These are phyloP conservation scores for Colletotrichum magnum DNA, from an alignment of 2,329 filamentous ascomycete species.

Conservation along the genomic window DNA sequence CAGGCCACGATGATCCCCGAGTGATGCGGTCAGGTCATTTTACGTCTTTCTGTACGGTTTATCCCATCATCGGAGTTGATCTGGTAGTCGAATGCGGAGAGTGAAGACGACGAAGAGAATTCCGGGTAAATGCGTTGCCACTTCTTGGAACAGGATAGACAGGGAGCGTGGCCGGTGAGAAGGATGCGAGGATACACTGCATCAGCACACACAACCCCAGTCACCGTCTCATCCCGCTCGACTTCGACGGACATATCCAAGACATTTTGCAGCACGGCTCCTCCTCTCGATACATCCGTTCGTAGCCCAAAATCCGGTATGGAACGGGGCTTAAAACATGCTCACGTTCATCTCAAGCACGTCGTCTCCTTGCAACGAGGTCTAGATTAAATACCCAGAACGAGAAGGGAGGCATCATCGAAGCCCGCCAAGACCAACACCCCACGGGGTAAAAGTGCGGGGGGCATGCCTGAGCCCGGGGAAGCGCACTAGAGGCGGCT, in stretches of 20 bases:
- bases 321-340: too few relatives aligned
- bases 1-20: background rate
- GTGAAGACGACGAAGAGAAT: background rate
- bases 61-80: too few relatives aligned
- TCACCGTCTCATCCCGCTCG: background rate
- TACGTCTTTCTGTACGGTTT: background rate
- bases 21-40: background rate
- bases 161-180: background rate
- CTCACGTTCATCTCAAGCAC: too few relatives aligned
- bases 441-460: slow-evolving; percentile 1
- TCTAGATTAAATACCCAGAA: too few relatives aligned
- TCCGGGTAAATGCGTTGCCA: background rate
- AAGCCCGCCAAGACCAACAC: too few relatives aligned
- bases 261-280: too few relatives aligned
- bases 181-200: slow-evolving; percentile 3
- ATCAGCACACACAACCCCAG: background rate
- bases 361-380: too few relatives aligned
- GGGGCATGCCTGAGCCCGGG: slow-evolving; percentile 1
- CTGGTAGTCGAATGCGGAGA: background rate
- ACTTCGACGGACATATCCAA: too few relatives aligned
- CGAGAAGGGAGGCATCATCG: too few relatives aligned
- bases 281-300: too few relatives aligned
- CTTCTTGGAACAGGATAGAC: background rate
- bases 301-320: too few relatives aligned
- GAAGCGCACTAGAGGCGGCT: background rate